These are phyloP conservation scores for Neofusicoccum laricinum DNA, from an alignment of 2,329 filamentous ascomycete genomes.

Conservation along the genomic window DNA sequence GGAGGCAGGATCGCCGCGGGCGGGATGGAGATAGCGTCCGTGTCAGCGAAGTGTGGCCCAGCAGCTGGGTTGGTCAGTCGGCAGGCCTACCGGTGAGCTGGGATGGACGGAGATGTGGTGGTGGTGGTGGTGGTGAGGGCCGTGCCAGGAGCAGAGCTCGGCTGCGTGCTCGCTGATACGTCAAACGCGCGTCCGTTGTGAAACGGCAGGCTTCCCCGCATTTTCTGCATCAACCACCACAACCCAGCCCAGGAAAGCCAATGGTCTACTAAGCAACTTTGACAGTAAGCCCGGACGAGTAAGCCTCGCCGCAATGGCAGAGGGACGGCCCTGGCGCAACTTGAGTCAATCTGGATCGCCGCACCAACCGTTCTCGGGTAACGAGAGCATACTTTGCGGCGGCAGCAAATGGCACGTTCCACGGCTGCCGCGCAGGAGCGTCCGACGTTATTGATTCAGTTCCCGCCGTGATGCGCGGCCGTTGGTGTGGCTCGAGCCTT, in stretches of 20 bases:
- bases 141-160: background rate
- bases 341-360: conserved; percentile 3
- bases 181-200: background rate
- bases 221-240: conserved; percentile 4
- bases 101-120: background rate
- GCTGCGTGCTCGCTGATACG: background rate
- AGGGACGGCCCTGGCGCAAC: conserved; percentile 7
- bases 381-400: background rate
- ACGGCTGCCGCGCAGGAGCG: background rate
- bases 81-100: background rate
- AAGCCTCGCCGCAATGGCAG: background rate
- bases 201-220: conserved; percentile 14
- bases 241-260: background rate
- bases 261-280: background rate
- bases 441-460: conserved; percentile 1
- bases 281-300: background rate
- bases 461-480: background rate
- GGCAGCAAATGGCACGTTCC: conserved; percentile 11
- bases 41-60: background rate
- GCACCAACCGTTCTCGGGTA: background rate
- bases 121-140: background rate
- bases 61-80: background rate
- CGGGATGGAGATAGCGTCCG: background rate
- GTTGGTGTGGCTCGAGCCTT: background rate
- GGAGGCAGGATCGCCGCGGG: background rate